Evolutionary conservation across 495 filamentous ascomycete species (phyloP).

Genomic region (Aspergillus diversus): DNA sequence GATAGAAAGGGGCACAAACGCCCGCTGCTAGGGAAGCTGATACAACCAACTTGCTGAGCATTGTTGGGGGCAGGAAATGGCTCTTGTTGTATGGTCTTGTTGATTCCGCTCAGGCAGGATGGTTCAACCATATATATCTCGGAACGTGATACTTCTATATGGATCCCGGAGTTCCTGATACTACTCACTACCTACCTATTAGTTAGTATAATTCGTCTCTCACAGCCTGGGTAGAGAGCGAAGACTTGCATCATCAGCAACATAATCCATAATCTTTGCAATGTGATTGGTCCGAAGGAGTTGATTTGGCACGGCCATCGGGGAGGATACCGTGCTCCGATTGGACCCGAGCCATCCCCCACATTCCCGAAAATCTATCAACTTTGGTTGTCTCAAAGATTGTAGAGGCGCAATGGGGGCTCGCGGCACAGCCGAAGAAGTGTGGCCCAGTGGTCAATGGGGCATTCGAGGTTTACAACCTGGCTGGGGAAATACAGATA

Average conservation of each 20-base stretch:
- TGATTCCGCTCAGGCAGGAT: not conserved
- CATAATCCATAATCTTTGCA: not conserved
- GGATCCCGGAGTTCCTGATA: no score
- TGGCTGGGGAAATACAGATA: conserved; percentile 26
- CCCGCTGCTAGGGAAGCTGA: conserved; percentile 8
- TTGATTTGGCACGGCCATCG: not conserved
- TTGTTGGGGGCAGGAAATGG: no score
- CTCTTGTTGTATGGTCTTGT: no score
- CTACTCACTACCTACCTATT: not conserved
- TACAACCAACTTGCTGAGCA: conserved; percentile 1
- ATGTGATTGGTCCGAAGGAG: not conserved
- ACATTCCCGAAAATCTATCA: not conserved
- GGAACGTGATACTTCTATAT: no score
- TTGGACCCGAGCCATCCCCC: conserved; percentile 8
- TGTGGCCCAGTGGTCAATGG: conserved; percentile 31
- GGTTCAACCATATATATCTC: not conserved
- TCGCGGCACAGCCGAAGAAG: conserved; percentile 19
- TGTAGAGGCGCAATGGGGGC: conserved; percentile 26
- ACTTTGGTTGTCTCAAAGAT: conserved; percentile 29
- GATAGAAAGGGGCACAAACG: conserved; percentile 13
- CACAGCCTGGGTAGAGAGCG: not conserved
- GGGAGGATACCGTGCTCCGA: not conserved
- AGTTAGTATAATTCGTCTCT: not conserved
- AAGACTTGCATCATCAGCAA: not conserved
- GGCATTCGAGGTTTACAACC: conserved; percentile 36